Percentiles rank a stretch among this genome's conserved stretches.
Conservation (phyloP, 139 green algal genomes). For the Pseudopediastrum boryanum region DNA sequence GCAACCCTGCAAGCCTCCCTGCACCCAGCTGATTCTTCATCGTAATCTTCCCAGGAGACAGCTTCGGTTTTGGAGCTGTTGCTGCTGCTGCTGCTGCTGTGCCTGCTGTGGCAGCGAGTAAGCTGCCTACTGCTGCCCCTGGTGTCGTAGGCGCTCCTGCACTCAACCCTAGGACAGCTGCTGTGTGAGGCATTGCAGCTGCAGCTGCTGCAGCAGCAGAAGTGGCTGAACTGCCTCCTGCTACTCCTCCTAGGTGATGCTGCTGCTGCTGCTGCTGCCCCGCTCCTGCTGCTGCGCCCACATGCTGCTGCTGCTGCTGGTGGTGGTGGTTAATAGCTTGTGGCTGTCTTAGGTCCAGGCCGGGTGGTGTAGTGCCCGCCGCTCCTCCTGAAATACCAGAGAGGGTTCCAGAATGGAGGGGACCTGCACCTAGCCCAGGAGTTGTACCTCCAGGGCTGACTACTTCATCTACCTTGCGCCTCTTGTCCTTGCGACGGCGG, state of each 20-base stretch:
- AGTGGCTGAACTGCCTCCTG: not conserved
- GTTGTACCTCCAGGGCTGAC: no score
- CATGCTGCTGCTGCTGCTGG: constrained; percentile 7
- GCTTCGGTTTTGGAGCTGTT: constrained; percentile 17
- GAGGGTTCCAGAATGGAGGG: no score
- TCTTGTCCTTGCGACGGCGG: constrained; percentile 62
- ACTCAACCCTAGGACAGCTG: no score
- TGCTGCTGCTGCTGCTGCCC: constrained; percentile 21
- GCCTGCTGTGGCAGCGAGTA: not conserved
- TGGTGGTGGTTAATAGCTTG: constrained; percentile 1
- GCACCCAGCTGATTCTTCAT: not conserved
- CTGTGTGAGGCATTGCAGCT: no score
- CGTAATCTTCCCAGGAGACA: not conserved
- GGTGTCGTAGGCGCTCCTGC: no score
- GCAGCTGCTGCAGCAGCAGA: no score
- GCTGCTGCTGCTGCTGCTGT: constrained; percentile 5
- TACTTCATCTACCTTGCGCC: constrained; percentile 19
- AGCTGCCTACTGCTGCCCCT: not conserved
- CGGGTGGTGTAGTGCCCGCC: not conserved
- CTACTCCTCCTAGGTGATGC: constrained; percentile 1
- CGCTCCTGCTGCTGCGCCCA: not conserved
- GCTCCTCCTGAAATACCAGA: no score
- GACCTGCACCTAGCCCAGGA: no score
- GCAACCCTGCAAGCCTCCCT: not conserved
- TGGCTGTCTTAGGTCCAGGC: not conserved